A percentile compares a stretch with the other conserved stretches of the same genome.
Evolutionary conservation across 352 stramenopile genomes (phyloP).

Genomic region (Globisporangium cederbergense): DNA sequence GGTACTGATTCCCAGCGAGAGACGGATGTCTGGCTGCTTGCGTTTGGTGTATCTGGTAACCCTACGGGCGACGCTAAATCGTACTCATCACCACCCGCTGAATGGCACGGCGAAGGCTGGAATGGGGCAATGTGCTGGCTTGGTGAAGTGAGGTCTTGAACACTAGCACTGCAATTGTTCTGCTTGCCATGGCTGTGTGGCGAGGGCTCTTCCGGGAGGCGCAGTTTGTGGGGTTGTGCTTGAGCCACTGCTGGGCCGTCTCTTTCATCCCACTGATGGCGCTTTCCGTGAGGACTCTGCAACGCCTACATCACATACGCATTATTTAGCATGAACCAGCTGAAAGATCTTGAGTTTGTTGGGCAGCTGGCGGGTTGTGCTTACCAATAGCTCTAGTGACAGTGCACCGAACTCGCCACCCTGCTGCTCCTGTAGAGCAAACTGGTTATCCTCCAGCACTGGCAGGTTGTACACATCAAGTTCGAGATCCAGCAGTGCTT

Average conservation of each 20-base stretch:
- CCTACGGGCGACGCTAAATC: constrained; percentile 64
- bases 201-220: constrained; percentile 23
- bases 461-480: constrained; percentile 31
- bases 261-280: constrained; percentile 45
- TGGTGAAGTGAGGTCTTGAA: constrained; percentile 38
- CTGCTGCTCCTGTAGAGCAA: constrained; percentile 15
- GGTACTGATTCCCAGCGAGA: constrained; percentile 27
- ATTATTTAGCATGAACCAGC: background rate
- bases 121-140: constrained; percentile 38
- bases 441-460: constrained; percentile 28
- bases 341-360: too few species aligned
- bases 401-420: constrained; percentile 18
- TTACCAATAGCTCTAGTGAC: constrained; percentile 62
- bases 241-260: constrained; percentile 10
- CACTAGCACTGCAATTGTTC: background rate
- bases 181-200: background rate
- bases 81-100: constrained; percentile 42
- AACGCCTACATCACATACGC: constrained; percentile 35
- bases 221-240: background rate
- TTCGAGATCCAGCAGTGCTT: constrained; percentile 47
- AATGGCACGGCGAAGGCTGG: constrained; percentile 29
- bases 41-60: constrained; percentile 43
- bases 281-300: constrained; percentile 64
- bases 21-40: constrained; percentile 11
- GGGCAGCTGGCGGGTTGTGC: background rate